A percentile compares a stretch with the other conserved stretches of the same genome.
phyloP scores from a whole-genome alignment of 163 green algal genomes.

The Chlamydomonas reinhardtii region DNA sequence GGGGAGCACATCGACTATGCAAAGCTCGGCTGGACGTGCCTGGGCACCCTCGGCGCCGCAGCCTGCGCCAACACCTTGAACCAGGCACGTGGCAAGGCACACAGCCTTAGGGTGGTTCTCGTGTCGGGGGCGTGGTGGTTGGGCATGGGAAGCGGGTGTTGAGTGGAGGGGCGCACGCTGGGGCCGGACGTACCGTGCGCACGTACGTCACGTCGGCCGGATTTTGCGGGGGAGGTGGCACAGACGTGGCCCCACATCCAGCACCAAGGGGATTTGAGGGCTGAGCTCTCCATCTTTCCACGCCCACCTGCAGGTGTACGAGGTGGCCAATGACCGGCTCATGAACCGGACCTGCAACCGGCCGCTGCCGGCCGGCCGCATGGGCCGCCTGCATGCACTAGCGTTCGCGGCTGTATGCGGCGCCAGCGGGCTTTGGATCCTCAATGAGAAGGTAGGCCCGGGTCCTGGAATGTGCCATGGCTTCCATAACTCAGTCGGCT shows the following conservation, averaged over 20 bases:
- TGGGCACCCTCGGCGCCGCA: conserved; percentile 91
- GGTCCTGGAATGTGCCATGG: neutral
- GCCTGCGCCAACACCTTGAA: conserved; percentile 97
- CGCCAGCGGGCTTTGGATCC: conserved; percentile 75
- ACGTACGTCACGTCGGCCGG: too few relatives aligned
- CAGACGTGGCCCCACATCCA: too few relatives aligned
- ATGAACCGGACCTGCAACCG: conserved; percentile 93
- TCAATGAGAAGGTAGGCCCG: conserved; percentile 64
- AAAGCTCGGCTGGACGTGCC: conserved; percentile 82
- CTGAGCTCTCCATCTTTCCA: too few relatives aligned
- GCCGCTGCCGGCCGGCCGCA: conserved; percentile 90
- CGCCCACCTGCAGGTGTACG: conserved; percentile 74
- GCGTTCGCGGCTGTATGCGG: conserved; percentile 87
- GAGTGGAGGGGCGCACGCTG: too few relatives aligned
- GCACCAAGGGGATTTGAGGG: too few relatives aligned
- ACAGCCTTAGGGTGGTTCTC: neutral
- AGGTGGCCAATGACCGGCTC: conserved; percentile 85
- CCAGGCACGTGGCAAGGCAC: conserved; percentile 72
- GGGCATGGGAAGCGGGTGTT: too few relatives aligned
- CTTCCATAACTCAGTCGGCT: neutral
- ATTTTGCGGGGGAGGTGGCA: too few relatives aligned
- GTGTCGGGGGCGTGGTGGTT: too few relatives aligned
- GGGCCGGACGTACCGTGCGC: too few relatives aligned
- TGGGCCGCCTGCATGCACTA: conserved; percentile 80
- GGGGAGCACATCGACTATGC: conserved; percentile 84